These are phyloP conservation scores for Mrakia gelida DNA, from an alignment of 768 basidiomycete genomes.

Conservation along the genomic window DNA sequence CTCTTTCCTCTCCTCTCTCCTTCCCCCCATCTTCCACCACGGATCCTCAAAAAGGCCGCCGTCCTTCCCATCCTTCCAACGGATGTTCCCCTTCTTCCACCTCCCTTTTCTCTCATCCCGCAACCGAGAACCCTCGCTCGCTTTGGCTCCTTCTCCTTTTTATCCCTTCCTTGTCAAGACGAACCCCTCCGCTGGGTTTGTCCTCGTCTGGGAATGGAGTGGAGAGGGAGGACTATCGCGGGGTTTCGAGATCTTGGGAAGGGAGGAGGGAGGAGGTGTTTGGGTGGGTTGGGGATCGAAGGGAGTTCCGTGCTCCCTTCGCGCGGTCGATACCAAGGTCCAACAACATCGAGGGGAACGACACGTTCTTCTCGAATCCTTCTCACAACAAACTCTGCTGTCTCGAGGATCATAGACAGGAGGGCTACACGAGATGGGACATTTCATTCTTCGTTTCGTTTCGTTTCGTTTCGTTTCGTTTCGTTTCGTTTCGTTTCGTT, in stretches of 20 bases:
- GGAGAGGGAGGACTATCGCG: too few species aligned
- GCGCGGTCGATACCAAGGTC: slow-evolving; percentile 95
- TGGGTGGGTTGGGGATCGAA: neutral
- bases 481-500: neutral
- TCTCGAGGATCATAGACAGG: slow-evolving; percentile 66
- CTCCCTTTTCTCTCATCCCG: neutral
- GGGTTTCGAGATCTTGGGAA: neutral
- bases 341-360: slow-evolving; percentile 55
- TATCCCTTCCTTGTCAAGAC: too few species aligned
- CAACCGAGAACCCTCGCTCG: neutral
- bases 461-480: slow-evolving; percentile 21
- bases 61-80: neutral
- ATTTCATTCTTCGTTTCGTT: slow-evolving; percentile 44
- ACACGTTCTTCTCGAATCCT: too few species aligned
- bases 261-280: neutral
- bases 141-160: too few species aligned
- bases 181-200: slow-evolving; percentile 18
- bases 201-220: neutral
- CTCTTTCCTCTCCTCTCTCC: slow-evolving; percentile 19
- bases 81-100: neutral
- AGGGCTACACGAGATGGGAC: slow-evolving; percentile 83
- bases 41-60: slow-evolving; percentile 54
- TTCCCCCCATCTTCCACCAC: slow-evolving; percentile 7
- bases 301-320: slow-evolving; percentile 29
- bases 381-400: slow-evolving; percentile 70